Percentiles rank a stretch among this genome's conserved stretches.
Evolutionary conservation across 2,329 filamentous ascomycete genomes (phyloP).

Genomic region (Scedosporium boydii): DNA sequence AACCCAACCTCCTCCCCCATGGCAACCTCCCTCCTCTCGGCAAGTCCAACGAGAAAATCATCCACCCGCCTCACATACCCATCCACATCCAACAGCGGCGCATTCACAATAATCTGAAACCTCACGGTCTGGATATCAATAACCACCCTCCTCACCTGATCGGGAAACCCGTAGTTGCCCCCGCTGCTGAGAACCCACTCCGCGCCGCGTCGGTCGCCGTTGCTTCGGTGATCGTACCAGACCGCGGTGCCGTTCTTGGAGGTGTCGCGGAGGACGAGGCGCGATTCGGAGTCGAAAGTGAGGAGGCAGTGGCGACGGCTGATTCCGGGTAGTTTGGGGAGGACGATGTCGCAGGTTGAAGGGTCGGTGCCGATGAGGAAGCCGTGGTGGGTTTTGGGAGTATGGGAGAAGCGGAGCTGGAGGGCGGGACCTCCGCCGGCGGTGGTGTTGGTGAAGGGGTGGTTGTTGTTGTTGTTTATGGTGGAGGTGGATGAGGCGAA

Average conservation of each 20-base stretch:
- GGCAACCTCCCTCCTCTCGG: constrained; percentile 14
- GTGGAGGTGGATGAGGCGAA: constrained; percentile 19
- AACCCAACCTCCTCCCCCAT: constrained; percentile 18
- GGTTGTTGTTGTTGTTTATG: constrained; percentile 15
- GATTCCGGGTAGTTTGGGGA: constrained; percentile 24
- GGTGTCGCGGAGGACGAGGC: constrained; percentile 28
- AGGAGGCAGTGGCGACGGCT: constrained; percentile 26
- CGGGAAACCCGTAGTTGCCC: constrained; percentile 23
- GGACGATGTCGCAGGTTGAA: constrained; percentile 23
- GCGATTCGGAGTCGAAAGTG: constrained; percentile 26
- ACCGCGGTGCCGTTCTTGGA: constrained; percentile 28
- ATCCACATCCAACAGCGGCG: constrained; percentile 22
- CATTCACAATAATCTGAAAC: constrained; percentile 28
- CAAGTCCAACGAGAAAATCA: constrained; percentile 14
- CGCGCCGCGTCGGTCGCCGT: constrained; percentile 24
- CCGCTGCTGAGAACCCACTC: constrained; percentile 26
- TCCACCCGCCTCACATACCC: constrained; percentile 24
- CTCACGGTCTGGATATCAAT: constrained; percentile 29
- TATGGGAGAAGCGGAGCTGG: constrained; percentile 24
- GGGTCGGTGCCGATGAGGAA: constrained; percentile 30
- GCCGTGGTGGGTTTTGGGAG: constrained; percentile 22
- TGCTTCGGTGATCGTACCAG: constrained; percentile 31
- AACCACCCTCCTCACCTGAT: constrained; percentile 22
- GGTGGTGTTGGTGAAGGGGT: constrained; percentile 12
- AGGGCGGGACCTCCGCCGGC: constrained; percentile 18